These are phyloP conservation scores for Hypoxylon sp. DNA, from an alignment of 2,329 filamentous ascomycete genomes.

Conservation along the genomic window DNA sequence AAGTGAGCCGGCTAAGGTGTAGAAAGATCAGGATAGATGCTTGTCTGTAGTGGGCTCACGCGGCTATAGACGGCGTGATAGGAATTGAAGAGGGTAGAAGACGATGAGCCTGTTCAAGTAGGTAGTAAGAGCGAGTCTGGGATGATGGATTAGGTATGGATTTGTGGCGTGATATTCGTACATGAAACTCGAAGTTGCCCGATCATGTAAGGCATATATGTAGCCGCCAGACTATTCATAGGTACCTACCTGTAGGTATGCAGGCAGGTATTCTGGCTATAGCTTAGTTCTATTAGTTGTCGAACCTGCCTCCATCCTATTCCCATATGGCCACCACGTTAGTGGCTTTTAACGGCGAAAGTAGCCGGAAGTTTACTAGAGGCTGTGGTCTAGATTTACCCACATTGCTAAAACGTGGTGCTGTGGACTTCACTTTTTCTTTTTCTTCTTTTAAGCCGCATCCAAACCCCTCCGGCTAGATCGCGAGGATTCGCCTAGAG, in stretches of 20 bases:
- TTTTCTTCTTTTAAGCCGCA: neutral
- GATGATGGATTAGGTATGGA: neutral
- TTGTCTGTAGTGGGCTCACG: neutral
- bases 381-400: neutral
- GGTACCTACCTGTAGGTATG: conserved; percentile 2
- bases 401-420: too few species aligned
- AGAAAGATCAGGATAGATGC: neutral
- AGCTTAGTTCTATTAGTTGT: neutral
- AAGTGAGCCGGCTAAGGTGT: neutral
- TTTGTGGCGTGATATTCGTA: neutral
- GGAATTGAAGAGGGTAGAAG: neutral
- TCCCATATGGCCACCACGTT: neutral
- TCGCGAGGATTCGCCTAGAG: neutral
- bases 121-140: neutral
- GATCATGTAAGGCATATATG: conserved; percentile 9
- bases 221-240: conserved; percentile 6
- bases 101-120: neutral
- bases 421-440: neutral
- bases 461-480: neutral
- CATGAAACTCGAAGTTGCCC: conserved; percentile 5
- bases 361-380: neutral
- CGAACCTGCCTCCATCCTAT: neutral
- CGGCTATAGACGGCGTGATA: neutral
- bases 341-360: neutral
- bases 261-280: neutral